These are phyloP conservation scores for Phalaenopsis equestris DNA, from an alignment of 106 monocot species.

Conservation along the genomic window DNA sequence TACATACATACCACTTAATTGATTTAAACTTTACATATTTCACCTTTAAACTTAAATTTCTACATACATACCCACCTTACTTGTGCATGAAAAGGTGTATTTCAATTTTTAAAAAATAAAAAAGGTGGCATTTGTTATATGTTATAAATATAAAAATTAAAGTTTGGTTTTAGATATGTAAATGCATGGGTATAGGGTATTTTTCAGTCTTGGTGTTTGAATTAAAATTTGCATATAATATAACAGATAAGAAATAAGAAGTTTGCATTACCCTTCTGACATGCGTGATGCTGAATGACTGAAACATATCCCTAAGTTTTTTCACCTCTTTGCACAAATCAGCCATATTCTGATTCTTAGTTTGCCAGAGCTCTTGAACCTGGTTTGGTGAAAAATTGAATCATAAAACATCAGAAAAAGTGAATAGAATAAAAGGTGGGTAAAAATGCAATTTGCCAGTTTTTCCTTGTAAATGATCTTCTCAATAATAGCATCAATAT, in stretches of 20 bases:
- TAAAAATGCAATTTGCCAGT: background rate
- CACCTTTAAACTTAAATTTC: no score
- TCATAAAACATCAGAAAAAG: background rate
- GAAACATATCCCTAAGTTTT: constrained; percentile 44
- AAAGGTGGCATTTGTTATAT: no score
- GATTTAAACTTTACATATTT: background rate
- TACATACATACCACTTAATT: no score
- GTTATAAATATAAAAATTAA: background rate
- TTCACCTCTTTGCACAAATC: constrained; percentile 44
- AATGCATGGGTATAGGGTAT: background rate
- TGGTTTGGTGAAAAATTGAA: constrained; percentile 13
- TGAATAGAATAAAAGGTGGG: background rate
- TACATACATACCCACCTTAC: background rate
- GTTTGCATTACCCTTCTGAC: constrained; percentile 39
- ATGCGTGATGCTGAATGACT: constrained; percentile 48
- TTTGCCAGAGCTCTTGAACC: constrained; percentile 46
- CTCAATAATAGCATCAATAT: background rate
- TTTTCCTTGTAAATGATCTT: background rate
- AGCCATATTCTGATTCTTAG: constrained; percentile 38
- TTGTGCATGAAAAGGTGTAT: no score
- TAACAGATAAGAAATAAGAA: background rate
- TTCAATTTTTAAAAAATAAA: no score
- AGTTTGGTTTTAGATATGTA: no score
- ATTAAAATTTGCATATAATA: no score
- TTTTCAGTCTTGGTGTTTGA: no score